phyloP scores from a whole-genome alignment of 345 rosid species.

The Gossypium herbaceum region DNA sequence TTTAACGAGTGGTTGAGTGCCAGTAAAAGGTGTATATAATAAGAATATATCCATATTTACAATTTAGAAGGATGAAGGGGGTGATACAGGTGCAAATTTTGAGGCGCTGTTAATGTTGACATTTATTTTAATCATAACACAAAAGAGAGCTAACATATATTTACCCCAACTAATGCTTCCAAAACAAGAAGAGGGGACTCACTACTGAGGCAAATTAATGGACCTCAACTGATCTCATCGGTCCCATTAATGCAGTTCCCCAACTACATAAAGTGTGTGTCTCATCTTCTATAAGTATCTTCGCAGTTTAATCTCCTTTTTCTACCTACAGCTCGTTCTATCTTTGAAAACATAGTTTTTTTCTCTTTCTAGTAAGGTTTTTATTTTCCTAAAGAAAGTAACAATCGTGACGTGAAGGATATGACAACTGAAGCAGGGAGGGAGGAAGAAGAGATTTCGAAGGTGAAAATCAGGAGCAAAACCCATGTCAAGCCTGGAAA shows the following conservation, averaged over 20 bases:
- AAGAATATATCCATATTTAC: no score
- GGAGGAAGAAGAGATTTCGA: constrained; percentile 19
- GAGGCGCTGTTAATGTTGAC: background rate
- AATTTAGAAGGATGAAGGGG: no score
- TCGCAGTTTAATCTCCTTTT: background rate
- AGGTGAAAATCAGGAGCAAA: constrained; percentile 42
- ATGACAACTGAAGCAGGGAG: constrained; percentile 19
- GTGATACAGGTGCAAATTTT: background rate
- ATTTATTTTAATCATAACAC: constrained; percentile 1
- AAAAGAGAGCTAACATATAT: background rate
- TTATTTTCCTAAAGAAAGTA: background rate
- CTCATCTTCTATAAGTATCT: constrained; percentile 18
- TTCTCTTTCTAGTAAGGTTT: constrained; percentile 6
- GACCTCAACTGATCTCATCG: constrained; percentile 44
- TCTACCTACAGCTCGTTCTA: background rate
- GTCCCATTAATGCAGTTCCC: constrained; percentile 46
- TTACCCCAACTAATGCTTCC: constrained; percentile 6
- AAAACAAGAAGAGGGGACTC: background rate
- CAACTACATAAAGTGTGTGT: constrained; percentile 30
- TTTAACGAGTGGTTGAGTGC: no score
- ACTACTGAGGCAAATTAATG: constrained; percentile 23
- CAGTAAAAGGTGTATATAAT: no score
- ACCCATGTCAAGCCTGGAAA: constrained; percentile 62
- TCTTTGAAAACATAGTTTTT: constrained; percentile 10
- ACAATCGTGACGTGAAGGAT: background rate